Conservation (phyloP, 1,139 yeast species). For the Casaregolazyma suthepensis region DNA sequence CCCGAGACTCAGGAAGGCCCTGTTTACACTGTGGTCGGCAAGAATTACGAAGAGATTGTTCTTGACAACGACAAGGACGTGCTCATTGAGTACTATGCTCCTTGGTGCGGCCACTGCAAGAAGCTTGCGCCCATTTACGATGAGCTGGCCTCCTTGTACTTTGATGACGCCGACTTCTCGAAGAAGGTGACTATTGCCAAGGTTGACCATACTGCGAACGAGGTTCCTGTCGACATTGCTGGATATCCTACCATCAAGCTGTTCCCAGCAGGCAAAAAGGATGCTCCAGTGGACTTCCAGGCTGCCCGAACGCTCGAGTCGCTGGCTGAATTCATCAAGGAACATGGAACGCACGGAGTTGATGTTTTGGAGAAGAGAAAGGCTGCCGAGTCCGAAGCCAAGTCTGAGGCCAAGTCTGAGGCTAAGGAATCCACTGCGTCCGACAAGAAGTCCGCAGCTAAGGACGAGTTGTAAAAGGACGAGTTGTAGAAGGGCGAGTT, state of each 20-base stretch:
- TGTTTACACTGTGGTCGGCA: slow-evolving; percentile 77
- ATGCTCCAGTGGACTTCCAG: slow-evolving; percentile 61
- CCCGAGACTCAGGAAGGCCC: slow-evolving; percentile 75
- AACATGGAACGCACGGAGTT: slow-evolving; percentile 52
- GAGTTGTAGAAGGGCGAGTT: slow-evolving; percentile 5
- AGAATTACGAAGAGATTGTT: slow-evolving; percentile 68
- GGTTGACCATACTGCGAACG: slow-evolving; percentile 85
- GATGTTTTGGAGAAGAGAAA: slow-evolving; percentile 41
- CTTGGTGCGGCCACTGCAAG: slow-evolving; percentile 99
- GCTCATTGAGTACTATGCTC: slow-evolving; percentile 90
- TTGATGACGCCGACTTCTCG: slow-evolving; percentile 36
- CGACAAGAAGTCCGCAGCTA: slow-evolving; percentile 1
- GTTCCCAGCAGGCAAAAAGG: slow-evolving; percentile 86
- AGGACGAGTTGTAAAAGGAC: slow-evolving; percentile 8
- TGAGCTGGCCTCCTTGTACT: slow-evolving; percentile 69
- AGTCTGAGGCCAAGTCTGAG: slow-evolving; percentile 15
- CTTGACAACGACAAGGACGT: slow-evolving; percentile 74
- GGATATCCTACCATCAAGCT: slow-evolving; percentile 94
- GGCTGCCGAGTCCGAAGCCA: slow-evolving; percentile 15
- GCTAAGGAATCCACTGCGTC: slow-evolving; percentile 40
- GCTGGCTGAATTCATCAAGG: slow-evolving; percentile 63
- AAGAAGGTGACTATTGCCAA: slow-evolving; percentile 70
- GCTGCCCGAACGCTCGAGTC: slow-evolving; percentile 73
- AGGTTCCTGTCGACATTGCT: slow-evolving; percentile 70
- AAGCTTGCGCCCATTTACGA: slow-evolving; percentile 88